Percentiles rank a stretch among this genome's conserved stretches.
Evolutionary conservation across 768 basidiomycete genomes (phyloP).

Genomic region (Tylopilus subfusipes): DNA sequence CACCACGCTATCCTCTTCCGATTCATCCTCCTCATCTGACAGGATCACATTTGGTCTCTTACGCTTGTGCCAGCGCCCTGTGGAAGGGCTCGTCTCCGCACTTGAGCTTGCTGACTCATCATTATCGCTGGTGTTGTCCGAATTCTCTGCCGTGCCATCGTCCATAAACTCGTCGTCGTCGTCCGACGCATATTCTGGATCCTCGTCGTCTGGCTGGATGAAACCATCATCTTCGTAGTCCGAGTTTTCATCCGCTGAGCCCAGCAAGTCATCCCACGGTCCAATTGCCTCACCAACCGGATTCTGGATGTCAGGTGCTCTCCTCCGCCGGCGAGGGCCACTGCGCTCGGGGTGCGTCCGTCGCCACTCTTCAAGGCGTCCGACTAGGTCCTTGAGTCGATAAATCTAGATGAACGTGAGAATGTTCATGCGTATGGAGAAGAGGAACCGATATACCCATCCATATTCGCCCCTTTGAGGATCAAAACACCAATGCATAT

Average conservation of each 20-base stretch:
- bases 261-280: slow-evolving; percentile 7
- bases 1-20: background rate
- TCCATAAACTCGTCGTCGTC: background rate
- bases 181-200: background rate
- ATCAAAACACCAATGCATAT: slow-evolving; percentile 13
- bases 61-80: background rate
- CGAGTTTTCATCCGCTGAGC: slow-evolving; percentile 10
- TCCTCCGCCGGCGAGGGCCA: slow-evolving; percentile 1
- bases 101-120: background rate
- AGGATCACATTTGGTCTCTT: background rate
- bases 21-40: slow-evolving; percentile 6
- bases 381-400: slow-evolving; percentile 8
- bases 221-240: slow-evolving; percentile 8
- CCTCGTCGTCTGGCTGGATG: slow-evolving; percentile 2
- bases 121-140: background rate
- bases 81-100: background rate
- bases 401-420: background rate
- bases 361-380: slow-evolving; percentile 10
- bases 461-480: background rate
- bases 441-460: slow-evolving; percentile 3
- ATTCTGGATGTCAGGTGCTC: slow-evolving; percentile 3
- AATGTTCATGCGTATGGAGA: background rate
- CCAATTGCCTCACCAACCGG: slow-evolving; percentile 16
- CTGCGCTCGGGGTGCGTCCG: slow-evolving; percentile 10
- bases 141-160: background rate